Base-by-base conservation (phyloP, 192 early-diverging fungal genomes). In the Pilaira anomala region DNA sequence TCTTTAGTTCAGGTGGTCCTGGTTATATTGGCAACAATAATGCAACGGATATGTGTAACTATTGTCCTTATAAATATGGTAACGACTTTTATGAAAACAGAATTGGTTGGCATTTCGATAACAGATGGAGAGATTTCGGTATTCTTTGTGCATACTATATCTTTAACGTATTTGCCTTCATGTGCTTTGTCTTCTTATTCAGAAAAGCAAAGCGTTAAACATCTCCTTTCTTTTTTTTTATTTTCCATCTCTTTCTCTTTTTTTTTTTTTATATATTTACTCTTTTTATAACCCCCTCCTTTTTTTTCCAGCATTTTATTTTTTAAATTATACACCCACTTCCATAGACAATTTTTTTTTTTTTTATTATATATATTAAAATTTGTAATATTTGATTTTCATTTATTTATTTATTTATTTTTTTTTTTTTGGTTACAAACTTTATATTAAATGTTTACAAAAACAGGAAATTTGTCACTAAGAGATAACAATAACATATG, bases 61-160 rank as follows among this genome's bases (percentile, higher is more conserved):
- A 78, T 53, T 86, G 83, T 68, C 72, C 78, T 6, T 83, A 72
- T 53, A 33, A 48, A 22, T 29, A 24, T 63, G 77, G 77, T 30
- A 59, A 76, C n/a, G 58, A 69, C 26, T 83, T 60, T 49, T 72
- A 67, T 12, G 42, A 33, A 60, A 14, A 21, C 0, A 48, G 28
- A 19, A 71, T 86, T 6, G 80, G 71, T 41, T 84, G 83, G 82
- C 70, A 61, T 60, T 85, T 77, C 56, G 71, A 53, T 25, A 70
- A 86, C 48, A 77, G 85, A 46, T 88, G 80, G 78, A 68, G 85
- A 40, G 84, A 88, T 52, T 79, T 85, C 50, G 83, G 81, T 28
- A 83, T 88, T 62, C 30, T 88, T n/a, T 62, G 78, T 50, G 78
- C 69, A 2, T 88, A 78, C 60, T 65, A 69, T 13, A 64, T 78